phyloP scores from a whole-genome alignment of 2,329 filamentous ascomycete genomes.

The Fusarium goolgardi region DNA sequence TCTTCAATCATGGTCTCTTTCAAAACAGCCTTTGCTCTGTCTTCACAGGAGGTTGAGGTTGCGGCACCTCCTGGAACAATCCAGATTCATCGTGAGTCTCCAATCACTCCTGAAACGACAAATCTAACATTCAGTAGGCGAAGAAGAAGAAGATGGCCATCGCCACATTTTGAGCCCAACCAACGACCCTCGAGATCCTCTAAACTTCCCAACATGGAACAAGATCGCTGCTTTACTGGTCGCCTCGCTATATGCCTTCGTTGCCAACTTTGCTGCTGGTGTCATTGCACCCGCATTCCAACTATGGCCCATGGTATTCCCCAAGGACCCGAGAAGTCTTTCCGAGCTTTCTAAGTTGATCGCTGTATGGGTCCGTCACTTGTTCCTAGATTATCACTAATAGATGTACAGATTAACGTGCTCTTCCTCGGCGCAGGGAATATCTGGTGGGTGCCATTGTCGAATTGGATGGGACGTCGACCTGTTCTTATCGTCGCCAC shows the following conservation, averaged over 20 bases:
- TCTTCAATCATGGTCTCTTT: constrained; percentile 13
- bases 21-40: constrained; percentile 23
- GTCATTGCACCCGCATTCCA: constrained; percentile 50
- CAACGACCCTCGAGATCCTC: constrained; percentile 51
- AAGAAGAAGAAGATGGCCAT: constrained; percentile 8
- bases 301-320: constrained; percentile 50
- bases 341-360: constrained; percentile 49
- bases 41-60: constrained; percentile 18
- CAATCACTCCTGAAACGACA: fast-evolving
- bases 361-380: constrained; percentile 35
- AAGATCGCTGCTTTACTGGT: constrained; percentile 48
- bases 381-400: neutral
- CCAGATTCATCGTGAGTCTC: constrained; percentile 20
- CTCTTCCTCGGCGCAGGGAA: constrained; percentile 52
- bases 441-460: constrained; percentile 53
- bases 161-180: neutral
- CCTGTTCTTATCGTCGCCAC: constrained; percentile 49
- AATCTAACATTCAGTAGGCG: neutral
- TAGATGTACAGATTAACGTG: constrained; percentile 46
- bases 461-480: constrained; percentile 52
- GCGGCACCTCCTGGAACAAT: constrained; percentile 28
- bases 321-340: constrained; percentile 38
- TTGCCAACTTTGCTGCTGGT: constrained; percentile 50
- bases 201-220: constrained; percentile 52
- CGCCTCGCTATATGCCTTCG: constrained; percentile 51